Percentiles rank a stretch among this genome's conserved stretches.
Evolutionary conservation across 352 stramenopile species (phyloP).

Genomic region (Globisporangium uncinulatum): DNA sequence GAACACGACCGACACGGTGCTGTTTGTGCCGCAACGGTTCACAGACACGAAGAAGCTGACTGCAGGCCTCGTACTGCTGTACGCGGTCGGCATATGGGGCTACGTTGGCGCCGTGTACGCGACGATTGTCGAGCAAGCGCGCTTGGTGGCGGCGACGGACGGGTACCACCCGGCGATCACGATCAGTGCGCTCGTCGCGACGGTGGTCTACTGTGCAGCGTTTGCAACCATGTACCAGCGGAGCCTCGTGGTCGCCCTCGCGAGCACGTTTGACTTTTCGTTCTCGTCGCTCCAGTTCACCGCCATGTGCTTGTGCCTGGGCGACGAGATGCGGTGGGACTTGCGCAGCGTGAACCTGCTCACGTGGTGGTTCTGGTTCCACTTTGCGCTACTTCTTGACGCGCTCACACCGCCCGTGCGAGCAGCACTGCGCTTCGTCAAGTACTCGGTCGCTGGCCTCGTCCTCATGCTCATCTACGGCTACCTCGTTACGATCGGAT

Average conservation of each 20-base stretch:
- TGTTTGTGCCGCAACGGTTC: neutral
- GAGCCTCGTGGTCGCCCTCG: conserved; percentile 14
- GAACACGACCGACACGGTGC: conserved; percentile 12
- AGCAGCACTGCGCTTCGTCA: conserved; percentile 16
- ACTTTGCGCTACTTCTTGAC: conserved; percentile 39
- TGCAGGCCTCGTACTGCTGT: conserved; percentile 4
- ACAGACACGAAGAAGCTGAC: neutral
- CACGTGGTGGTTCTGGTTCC: conserved; percentile 44
- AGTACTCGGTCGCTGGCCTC: conserved; percentile 13
- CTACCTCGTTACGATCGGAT: conserved; percentile 9
- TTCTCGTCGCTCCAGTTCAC: conserved; percentile 23
- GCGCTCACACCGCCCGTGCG: conserved; percentile 31
- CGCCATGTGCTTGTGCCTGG: conserved; percentile 14
- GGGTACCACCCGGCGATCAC: conserved; percentile 3
- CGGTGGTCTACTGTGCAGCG: conserved; percentile 9
- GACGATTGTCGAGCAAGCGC: conserved; percentile 13
- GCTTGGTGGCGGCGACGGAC: neutral
- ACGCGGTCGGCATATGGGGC: conserved; percentile 10
- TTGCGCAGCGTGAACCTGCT: conserved; percentile 22
- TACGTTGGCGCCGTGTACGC: conserved; percentile 8
- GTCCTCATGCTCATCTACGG: conserved; percentile 21
- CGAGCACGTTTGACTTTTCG: conserved; percentile 17
- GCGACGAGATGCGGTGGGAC: conserved; percentile 31
- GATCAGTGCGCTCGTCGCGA: conserved; percentile 10
- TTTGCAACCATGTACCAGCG: conserved; percentile 18